Base-by-base conservation (phyloP, 164 flowering plant species). In the Vitis cinerea region DNA sequence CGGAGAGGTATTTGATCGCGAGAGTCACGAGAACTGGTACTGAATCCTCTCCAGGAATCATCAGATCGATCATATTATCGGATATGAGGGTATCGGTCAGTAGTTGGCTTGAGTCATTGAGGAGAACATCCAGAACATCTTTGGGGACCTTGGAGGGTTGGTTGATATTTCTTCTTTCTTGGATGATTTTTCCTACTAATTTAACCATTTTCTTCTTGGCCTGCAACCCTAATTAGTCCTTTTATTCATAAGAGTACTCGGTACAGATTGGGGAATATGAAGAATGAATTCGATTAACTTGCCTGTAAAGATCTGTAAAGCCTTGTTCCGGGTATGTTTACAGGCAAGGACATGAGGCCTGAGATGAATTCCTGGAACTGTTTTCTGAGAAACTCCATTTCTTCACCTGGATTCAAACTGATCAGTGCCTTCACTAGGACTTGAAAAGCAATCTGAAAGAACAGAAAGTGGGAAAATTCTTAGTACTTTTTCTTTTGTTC, bases 31-130 rank as follows among this genome's bases (percentile, higher is more conserved):
- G 93, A 50, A 87, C 70, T 0, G 99, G 99, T 10, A 95, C 97
- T 1, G 99, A 93, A 64, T 93, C 99, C 74, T 95, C 98, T 1
- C 97, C 99, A 0, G 99, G 99, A 14, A 95, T 95, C 98, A 95
- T 95, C 81, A 95, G 76, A 76, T 93, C 99, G 54, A 95, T 90
- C 81, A 91, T 80, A 69, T 95, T 95, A 50, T 87, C 91, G 3
- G 96, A 90, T 49, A 95, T 91, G 52, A 93, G 59, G 23, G 87
- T 89, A 53, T 84, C 88, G 2, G 91, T 85, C 44, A 92, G 67
- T 71, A 85, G 79, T 54, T 80, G 86, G 64, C 81, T 85, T 0
- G 76, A 50, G 69, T 88, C 89, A n/a, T 78, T 82, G 2, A 91
- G 77, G 75, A 94, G 77, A 14, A 87, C 92, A 67, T 94, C 99